phyloP scores from a whole-genome alignment of 2,329 filamentous ascomycete species.

The Gliomastix tumulicola region DNA sequence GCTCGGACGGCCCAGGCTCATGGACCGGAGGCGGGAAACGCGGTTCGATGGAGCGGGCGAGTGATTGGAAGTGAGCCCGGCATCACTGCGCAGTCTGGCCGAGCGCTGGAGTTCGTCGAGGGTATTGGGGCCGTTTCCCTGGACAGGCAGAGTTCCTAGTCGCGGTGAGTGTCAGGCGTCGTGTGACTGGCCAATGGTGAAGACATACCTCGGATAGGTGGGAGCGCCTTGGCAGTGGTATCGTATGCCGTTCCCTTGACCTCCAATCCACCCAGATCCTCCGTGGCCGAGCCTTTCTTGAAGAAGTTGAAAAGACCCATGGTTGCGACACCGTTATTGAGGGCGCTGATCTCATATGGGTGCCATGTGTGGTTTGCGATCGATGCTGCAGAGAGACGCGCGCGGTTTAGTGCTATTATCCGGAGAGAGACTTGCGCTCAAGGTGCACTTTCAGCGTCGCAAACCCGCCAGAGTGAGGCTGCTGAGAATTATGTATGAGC shows the following conservation, averaged over 20 bases:
- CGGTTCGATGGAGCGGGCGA: slow-evolving; percentile 3
- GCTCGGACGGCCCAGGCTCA: slow-evolving; percentile 5
- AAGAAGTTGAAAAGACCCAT: slow-evolving; percentile 7
- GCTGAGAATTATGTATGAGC: no score
- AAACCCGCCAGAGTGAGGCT: no score
- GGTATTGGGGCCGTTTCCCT: slow-evolving; percentile 7
- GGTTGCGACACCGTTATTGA: no score
- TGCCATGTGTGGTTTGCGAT: no score
- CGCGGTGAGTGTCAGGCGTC: not conserved
- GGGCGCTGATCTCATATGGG: no score
- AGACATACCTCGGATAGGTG: slow-evolving; percentile 6
- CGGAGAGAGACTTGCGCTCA: no score
- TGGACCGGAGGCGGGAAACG: slow-evolving; percentile 3
- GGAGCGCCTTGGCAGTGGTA: slow-evolving; percentile 4
- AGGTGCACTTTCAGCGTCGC: no score
- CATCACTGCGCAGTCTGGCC: slow-evolving; percentile 4
- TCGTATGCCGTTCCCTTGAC: slow-evolving; percentile 6
- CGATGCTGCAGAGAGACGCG: no score
- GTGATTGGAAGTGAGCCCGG: not conserved
- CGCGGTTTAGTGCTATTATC: no score
- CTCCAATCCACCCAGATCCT: no score
- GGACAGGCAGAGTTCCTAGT: slow-evolving; percentile 4
- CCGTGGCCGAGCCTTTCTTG: not conserved
- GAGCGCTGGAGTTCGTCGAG: slow-evolving; percentile 5
- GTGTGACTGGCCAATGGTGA: not conserved